phyloP scores from a whole-genome alignment of 331 rosid genomes.

The Malus hybrid region DNA sequence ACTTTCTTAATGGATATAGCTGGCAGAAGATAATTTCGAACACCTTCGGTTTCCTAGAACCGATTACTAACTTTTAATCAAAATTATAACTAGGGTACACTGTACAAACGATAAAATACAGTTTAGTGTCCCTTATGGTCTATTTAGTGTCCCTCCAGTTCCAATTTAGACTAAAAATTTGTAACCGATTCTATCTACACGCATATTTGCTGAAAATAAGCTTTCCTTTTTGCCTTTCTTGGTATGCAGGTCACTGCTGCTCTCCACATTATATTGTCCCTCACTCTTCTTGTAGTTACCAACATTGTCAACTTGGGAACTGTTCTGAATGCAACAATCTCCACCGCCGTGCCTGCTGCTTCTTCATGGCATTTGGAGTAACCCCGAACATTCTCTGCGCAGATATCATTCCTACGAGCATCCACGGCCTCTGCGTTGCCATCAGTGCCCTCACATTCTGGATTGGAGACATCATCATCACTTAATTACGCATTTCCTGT shows the following conservation, averaged over 20 bases:
- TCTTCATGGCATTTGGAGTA: too few relatives aligned
- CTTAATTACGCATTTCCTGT: conserved; percentile 38
- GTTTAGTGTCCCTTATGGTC: too few relatives aligned
- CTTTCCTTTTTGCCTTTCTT: neutral
- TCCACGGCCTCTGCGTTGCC: conserved; percentile 58
- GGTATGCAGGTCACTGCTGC: conserved; percentile 48
- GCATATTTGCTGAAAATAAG: neutral
- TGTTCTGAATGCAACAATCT: too few relatives aligned
- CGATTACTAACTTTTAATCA: neutral
- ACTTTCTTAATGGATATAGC: conserved; percentile 51
- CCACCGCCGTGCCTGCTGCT: too few relatives aligned
- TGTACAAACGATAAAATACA: too few relatives aligned
- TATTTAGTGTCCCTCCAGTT: too few relatives aligned
- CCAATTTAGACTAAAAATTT: too few relatives aligned
- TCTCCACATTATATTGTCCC: conserved; percentile 37
- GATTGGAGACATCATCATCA: conserved; percentile 39
- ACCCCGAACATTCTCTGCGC: too few relatives aligned
- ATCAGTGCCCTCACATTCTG: conserved; percentile 51
- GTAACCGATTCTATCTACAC: too few relatives aligned
- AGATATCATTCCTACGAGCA: conserved; percentile 63
- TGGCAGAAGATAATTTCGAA: conserved; percentile 54
- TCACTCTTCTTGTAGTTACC: conserved; percentile 29
- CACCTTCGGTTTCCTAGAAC: neutral
- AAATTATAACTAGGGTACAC: too few relatives aligned
- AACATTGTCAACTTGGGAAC: neutral